These are phyloP conservation scores for Cryptosporidium meleagridis DNA, from an alignment of 169 alveolate genomes.

Conservation along the genomic window DNA sequence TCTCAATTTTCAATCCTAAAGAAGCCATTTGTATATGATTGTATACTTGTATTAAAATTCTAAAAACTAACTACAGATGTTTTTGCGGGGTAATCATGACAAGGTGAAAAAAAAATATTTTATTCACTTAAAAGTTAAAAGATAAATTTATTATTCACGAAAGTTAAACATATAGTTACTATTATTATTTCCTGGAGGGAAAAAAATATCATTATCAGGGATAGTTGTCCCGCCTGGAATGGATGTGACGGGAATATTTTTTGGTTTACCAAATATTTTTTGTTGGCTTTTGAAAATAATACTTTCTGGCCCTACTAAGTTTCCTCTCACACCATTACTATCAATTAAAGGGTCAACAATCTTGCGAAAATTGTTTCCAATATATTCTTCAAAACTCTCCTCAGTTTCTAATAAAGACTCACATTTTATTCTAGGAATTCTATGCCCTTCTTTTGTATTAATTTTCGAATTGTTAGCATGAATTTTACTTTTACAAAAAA, in stretches of 20 bases:
- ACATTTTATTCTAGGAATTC: background rate
- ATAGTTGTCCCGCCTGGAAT: slow-evolving; percentile 27
- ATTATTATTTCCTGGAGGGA: slow-evolving; percentile 53
- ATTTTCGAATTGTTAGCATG: background rate
- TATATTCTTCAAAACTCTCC: background rate
- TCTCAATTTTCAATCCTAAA: slow-evolving; percentile 7
- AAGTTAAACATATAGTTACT: background rate
- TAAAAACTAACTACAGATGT: background rate
- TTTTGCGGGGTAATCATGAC: background rate
- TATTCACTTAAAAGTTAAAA: too few species aligned
- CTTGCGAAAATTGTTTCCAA: slow-evolving; percentile 6
- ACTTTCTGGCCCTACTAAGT: slow-evolving; percentile 65
- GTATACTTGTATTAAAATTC: background rate
- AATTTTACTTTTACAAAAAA: background rate
- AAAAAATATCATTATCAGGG: slow-evolving; percentile 54
- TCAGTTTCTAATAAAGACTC: background rate
- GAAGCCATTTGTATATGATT: slow-evolving; percentile 15
- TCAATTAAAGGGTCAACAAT: slow-evolving; percentile 46
- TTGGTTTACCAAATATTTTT: slow-evolving; percentile 8
- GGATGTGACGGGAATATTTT: slow-evolving; percentile 26
- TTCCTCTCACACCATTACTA: slow-evolving; percentile 48
- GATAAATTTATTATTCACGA: background rate
- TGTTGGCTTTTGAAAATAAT: slow-evolving; percentile 4
- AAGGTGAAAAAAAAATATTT: background rate
- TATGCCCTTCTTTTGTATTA: background rate